These are phyloP conservation scores for Porogramme epimiltina DNA, from an alignment of 1,284 basidiomycete species.

Conservation along the genomic window DNA sequence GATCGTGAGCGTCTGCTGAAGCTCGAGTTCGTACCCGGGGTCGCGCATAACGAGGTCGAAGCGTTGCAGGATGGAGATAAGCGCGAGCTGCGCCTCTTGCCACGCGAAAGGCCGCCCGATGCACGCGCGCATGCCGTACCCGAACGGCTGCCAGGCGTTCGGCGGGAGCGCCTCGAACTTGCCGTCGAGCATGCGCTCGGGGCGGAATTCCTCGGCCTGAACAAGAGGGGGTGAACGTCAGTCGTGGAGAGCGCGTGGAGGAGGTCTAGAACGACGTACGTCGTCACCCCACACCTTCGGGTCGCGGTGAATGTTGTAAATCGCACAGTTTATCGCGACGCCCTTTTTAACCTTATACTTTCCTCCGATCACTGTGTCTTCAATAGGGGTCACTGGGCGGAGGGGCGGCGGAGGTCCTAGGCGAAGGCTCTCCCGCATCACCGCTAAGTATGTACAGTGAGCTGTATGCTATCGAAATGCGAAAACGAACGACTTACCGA, in stretches of 20 bases:
- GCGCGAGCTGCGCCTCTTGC: constrained; percentile 47
- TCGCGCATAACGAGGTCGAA: constrained; percentile 48
- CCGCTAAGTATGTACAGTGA: constrained; percentile 7
- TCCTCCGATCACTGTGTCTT: constrained; percentile 38
- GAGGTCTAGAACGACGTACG: constrained; percentile 33
- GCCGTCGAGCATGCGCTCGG: constrained; percentile 51
- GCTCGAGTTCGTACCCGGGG: constrained; percentile 42
- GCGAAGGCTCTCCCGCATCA: constrained; percentile 48
- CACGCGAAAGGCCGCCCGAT: constrained; percentile 50
- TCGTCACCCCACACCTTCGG: constrained; percentile 50
- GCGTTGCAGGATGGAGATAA: constrained; percentile 43
- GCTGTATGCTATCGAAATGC: no score
- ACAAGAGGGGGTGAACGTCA: background rate
- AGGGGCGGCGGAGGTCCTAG: constrained; percentile 41
- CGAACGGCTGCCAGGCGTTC: constrained; percentile 48
- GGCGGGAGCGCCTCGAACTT: constrained; percentile 46
- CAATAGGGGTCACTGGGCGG: constrained; percentile 34
- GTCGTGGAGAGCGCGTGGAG: background rate
- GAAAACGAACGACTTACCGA: constrained; percentile 27
- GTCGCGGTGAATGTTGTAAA: constrained; percentile 42
- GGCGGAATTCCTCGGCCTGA: constrained; percentile 41
- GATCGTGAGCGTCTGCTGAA: constrained; percentile 49
- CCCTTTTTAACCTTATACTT: constrained; percentile 42
- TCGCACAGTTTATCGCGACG: constrained; percentile 33
- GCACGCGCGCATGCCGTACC: constrained; percentile 41